phyloP scores from a whole-genome alignment of 176 grass and related monocot genomes.

The Carex myosuroides region DNA sequence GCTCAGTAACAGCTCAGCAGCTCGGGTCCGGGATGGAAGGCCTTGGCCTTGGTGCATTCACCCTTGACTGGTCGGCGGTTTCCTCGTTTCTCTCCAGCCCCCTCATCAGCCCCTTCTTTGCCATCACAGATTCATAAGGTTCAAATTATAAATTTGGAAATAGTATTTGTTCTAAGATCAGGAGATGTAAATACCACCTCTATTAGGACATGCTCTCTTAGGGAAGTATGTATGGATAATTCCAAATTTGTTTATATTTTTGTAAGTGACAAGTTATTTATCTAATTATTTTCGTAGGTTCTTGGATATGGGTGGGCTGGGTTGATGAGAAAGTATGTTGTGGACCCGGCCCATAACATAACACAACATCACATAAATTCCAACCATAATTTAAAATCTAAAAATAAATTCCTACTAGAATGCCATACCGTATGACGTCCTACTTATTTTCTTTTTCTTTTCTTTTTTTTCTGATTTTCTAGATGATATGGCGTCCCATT shows the following conservation, averaged over 20 bases:
- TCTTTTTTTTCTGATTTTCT: too few relatives aligned
- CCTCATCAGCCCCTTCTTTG: slow-evolving; percentile 73
- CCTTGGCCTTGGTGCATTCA: slow-evolving; percentile 60
- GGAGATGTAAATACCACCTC: not conserved
- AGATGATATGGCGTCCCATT: too few relatives aligned
- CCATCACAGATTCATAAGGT: slow-evolving; percentile 23
- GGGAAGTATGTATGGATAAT: not conserved
- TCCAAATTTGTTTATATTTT: not conserved
- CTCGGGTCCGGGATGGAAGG: slow-evolving; percentile 61
- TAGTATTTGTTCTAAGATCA: not conserved
- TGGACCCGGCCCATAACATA: too few relatives aligned
- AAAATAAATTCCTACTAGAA: too few relatives aligned
- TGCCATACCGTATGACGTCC: too few relatives aligned
- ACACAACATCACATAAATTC: too few relatives aligned
- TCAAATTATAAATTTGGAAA: not conserved
- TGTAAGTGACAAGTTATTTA: too few relatives aligned
- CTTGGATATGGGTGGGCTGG: too few relatives aligned
- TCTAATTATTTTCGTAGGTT: too few relatives aligned
- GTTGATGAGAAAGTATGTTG: too few relatives aligned
- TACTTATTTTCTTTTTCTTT: too few relatives aligned
- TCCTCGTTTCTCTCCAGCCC: slow-evolving; percentile 55
- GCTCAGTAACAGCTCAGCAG: slow-evolving; percentile 70
- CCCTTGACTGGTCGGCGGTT: slow-evolving; percentile 66
- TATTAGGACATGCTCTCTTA: not conserved
- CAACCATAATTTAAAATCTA: too few relatives aligned